Conservation (phyloP, 2,329 filamentous ascomycete genomes). For the Zymoseptoria pseudotritici region DNA sequence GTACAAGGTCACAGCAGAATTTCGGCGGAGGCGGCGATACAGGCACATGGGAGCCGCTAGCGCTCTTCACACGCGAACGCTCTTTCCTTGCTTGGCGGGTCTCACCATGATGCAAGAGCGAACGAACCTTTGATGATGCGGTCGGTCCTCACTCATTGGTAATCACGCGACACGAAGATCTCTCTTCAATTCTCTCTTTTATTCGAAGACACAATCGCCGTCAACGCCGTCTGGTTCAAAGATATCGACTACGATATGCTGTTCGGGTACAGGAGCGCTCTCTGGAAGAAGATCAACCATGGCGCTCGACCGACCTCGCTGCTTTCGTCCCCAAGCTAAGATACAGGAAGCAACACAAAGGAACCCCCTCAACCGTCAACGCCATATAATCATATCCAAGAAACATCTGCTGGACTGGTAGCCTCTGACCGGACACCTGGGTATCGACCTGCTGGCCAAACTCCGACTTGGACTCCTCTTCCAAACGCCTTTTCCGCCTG, state of each 20-base stretch:
- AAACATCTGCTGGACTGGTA: not conserved
- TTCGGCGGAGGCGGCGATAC: no score
- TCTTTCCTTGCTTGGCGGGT: no score
- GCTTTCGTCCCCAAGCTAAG: not conserved
- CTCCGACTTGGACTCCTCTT: not conserved
- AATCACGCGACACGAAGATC: not conserved
- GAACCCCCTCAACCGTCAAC: not conserved
- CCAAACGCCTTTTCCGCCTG: not conserved
- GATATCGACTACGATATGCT: not conserved
- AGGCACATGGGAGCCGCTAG: no score
- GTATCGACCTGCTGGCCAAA: not conserved
- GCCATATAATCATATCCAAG: not conserved
- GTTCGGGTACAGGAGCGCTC: not conserved
- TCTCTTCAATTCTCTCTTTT: not conserved
- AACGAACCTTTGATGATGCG: no score
- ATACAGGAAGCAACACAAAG: not conserved
- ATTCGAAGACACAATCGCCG: not conserved
- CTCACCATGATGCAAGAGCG: no score
- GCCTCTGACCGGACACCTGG: not conserved
- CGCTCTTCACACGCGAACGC: no score
- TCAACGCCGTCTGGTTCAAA: not conserved
- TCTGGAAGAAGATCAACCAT: not conserved
- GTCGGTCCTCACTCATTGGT: no score
- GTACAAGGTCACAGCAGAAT: no score
- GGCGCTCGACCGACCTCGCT: not conserved